These are phyloP conservation scores for Yamadazyma sp. DNA, from an alignment of 1,139 yeast genomes.

Conservation along the genomic window DNA sequence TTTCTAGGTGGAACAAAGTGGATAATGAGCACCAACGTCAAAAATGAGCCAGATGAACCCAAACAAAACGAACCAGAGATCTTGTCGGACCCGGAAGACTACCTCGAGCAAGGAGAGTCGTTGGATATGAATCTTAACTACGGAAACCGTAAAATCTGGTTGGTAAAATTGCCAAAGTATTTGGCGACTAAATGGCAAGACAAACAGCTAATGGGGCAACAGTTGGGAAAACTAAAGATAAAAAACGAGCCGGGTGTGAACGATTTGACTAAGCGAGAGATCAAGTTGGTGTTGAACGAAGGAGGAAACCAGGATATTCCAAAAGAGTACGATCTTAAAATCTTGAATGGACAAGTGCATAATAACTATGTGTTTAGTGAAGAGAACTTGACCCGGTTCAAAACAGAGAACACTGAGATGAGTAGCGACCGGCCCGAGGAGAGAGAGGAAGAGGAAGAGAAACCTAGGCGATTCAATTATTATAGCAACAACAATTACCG, in stretches of 20 bases:
- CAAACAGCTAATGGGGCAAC: constrained; percentile 64
- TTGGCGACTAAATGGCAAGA: constrained; percentile 81
- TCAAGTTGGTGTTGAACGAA: constrained; percentile 57
- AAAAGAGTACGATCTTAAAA: constrained; percentile 75
- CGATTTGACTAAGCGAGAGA: constrained; percentile 45
- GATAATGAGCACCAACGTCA: constrained; percentile 5
- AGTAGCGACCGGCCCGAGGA: constrained; percentile 16
- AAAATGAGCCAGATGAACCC: constrained; percentile 16
- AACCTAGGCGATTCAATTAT: constrained; percentile 11
- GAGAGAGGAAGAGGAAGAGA: constrained; percentile 18
- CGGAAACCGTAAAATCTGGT: constrained; percentile 77
- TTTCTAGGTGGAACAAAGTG: neutral
- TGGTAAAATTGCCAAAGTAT: constrained; percentile 86
- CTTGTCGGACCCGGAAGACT: constrained; percentile 49
- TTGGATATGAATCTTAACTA: constrained; percentile 58
- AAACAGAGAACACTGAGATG: constrained; percentile 37
- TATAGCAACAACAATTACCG: constrained; percentile 9
- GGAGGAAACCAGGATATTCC: constrained; percentile 55
- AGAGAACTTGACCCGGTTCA: constrained; percentile 71
- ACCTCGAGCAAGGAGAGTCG: constrained; percentile 55
- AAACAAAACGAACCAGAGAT: constrained; percentile 29
- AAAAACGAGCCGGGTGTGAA: constrained; percentile 36
- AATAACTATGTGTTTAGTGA: constrained; percentile 92
- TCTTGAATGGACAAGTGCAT: constrained; percentile 75
- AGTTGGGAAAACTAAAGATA: constrained; percentile 79